Conservation (phyloP, 192 early-diverging fungal genomes). For the Obelidium mucronatum region DNA sequence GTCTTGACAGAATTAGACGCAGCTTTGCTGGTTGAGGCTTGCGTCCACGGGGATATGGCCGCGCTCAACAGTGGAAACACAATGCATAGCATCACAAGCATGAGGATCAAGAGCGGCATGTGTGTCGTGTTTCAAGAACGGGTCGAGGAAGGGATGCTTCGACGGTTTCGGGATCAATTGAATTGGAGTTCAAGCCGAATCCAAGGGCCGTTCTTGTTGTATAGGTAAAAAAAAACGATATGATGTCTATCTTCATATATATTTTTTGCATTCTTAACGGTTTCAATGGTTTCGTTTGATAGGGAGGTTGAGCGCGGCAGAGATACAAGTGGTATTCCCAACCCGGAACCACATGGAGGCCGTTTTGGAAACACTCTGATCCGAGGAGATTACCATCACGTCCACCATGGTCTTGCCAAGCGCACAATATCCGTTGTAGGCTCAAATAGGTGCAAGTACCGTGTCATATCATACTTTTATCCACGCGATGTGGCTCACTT, state of each 20-base stretch:
- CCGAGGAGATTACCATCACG: neutral
- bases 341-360: neutral
- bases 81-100: neutral
- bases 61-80: neutral
- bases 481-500: constrained; percentile 8
- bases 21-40: neutral
- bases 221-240: neutral
- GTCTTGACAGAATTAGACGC: neutral
- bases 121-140: neutral
- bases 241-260: too few relatives aligned
- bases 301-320: neutral
- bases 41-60: neutral
- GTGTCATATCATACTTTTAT: constrained; percentile 7
- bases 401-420: constrained; percentile 2
- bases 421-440: neutral
- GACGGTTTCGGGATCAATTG: neutral
- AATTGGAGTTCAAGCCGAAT: neutral
- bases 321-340: neutral
- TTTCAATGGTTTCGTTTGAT: too few relatives aligned
- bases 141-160: neutral
- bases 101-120: neutral
- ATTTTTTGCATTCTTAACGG: too few relatives aligned
- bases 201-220: neutral
- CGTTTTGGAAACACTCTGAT: constrained; percentile 2
- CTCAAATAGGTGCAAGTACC: neutral